Evolutionary conservation across 75 land plant species (phyloP).

Genomic region (Pinus tabuliformis): DNA sequence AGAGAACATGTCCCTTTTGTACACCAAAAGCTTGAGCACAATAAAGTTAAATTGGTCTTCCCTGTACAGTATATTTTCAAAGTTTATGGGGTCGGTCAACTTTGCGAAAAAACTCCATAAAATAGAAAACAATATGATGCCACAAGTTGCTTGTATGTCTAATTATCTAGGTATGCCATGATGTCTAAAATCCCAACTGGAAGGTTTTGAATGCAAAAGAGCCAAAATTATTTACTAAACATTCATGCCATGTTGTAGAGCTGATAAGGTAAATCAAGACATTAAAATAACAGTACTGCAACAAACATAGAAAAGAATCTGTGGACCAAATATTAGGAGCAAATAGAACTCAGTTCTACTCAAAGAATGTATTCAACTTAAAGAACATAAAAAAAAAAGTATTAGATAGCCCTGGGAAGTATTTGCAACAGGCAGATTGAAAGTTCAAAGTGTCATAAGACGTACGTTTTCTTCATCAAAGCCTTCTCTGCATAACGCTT

Average conservation of each 20-base stretch:
- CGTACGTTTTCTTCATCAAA: slow-evolving; percentile 98
- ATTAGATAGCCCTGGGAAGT: background rate
- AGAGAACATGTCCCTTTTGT: no score
- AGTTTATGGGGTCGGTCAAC: background rate
- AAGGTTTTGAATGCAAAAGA: background rate
- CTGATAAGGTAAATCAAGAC: background rate
- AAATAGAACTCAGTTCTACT: background rate
- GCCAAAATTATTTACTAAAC: background rate
- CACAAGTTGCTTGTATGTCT: background rate
- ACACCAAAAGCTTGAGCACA: no score
- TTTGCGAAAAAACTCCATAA: background rate
- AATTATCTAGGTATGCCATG: background rate
- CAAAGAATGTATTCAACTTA: no score
- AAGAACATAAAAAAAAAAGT: background rate
- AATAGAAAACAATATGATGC: background rate
- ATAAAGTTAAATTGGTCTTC: no score
- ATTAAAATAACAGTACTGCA: background rate
- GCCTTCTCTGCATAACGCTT: slow-evolving; percentile 94
- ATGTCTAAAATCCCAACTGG: background rate
- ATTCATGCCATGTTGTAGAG: background rate
- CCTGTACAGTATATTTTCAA: no score
- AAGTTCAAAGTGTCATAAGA: background rate
- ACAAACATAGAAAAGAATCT: background rate
- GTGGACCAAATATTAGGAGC: background rate
- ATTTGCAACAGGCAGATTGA: background rate